Base-by-base conservation (phyloP, 2,329 filamentous ascomycete species). In the Penicillium sp. region DNA sequence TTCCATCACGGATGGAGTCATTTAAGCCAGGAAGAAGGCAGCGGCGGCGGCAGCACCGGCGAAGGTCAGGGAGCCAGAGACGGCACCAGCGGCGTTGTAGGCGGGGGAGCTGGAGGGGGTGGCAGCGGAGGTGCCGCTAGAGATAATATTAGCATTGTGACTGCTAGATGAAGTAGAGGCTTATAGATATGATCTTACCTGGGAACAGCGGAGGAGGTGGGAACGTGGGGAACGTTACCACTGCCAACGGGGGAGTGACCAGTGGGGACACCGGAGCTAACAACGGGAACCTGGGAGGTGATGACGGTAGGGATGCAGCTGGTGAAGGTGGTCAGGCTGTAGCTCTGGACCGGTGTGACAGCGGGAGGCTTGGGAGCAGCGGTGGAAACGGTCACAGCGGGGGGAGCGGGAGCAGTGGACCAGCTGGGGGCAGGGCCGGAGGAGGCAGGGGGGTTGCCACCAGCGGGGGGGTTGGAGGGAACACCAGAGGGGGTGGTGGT, bases 21-120 rank as follows among this genome's bases (percentile, higher is more conserved):
- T 66, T 67, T 71, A 71, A 57, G 67, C 67, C 48, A 71, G 59
- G 64, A 71, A 56, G 67, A 67, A 66, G 53, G 67, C 68, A 10
- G 66, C 67, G 23, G 54, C 59, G 52, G 67, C 68, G 45, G 67
- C 67, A 18, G 48, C 57, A 62, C 68, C 68, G 40, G 67, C 68
- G 57, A 70, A 61, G 56, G 60, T 55, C 54, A 70, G 54, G 52
- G 68, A 71, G 60, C 63, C 63, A 48, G 54, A 54, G 58, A 70
- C 34, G 48, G 66, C 54, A 65, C 58, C 66, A 54, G 64, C 68
- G 57, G 59, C 67, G 62, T 59, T 67, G 67, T 54, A 68, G 43
- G 31, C 51, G 36, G 67, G 60, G 48, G 54, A 51, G 48, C 60
- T 26, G 46, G 57, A 48, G 51, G 65, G 33, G 34, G 54, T 56